Evolutionary conservation across 2,329 filamentous ascomycete species (phyloP), one percentile per base, ranked within the genome.

Genomic region (Cladophialophora chaetospira): DNA sequence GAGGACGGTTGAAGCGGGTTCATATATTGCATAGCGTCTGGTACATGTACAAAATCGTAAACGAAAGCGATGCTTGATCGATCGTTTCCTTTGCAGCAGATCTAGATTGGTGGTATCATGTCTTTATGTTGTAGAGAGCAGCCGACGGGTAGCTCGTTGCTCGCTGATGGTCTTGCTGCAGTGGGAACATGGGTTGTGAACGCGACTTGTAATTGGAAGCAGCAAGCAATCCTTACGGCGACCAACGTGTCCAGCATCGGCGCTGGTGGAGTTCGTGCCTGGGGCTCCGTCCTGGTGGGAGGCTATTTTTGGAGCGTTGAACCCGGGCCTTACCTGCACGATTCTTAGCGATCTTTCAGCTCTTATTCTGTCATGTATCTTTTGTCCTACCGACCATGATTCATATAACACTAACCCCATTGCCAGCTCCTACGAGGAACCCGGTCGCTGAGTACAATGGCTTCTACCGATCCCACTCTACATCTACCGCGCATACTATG

Each of bases 401-500:
- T n/a, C n/a, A n/a, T n/a, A n/a, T n/a, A n/a, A n/a, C n/a, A n/a
- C n/a, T n/a, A n/a, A n/a, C n/a, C n/a, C n/a, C n/a, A n/a, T n/a
- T n/a, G n/a, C n/a, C n/a, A 44, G 3, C 11, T 9, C n/a, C 15
- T 31, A 6, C 29, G 15, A 6, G 25, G 26, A n/a, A 3, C 15
- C n/a, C n/a, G n/a, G n/a, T n/a, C n/a, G n/a, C n/a, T n/a, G n/a
- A 17, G 4, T 17, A 10, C 17, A 43, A 61, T 61, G 58, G 17
- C 56, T 4, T 54, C 53, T n/a, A 31, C 52, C 10, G 57, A 62
- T 53, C 60, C 61, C 3, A 66, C 65, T 4, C 68, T 78, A 36
- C 60, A 70, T 57, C 75, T 79, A 25, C 88, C 88, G 2, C 85
- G 88, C 57, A 84, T 92, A 64, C 85, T 92, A 64, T 91, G 88